Evolutionary conservation across 2,329 filamentous ascomycete species (phyloP), one percentile per base, ranked within the genome.

Genomic region (Trichoderma aggressivum): DNA sequence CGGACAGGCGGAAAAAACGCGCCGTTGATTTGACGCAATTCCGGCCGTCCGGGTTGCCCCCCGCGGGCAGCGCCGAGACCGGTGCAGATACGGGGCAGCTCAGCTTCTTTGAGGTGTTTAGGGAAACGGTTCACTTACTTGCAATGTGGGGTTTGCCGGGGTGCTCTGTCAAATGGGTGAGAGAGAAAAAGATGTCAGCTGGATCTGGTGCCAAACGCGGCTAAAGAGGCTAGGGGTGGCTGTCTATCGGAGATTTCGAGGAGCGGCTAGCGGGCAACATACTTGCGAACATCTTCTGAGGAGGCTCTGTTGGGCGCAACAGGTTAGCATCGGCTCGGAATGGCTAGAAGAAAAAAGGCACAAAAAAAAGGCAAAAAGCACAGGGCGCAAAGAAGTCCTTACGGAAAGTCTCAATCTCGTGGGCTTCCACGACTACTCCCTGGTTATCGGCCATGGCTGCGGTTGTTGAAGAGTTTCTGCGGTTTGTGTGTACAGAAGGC

Each of bases 351-450:
- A 18, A n/a, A 55, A 47, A 34, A 24, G 10, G 30, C n/a, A n/a
- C n/a, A 8, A 11, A 10, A 30, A 16, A 1, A 18, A 21, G 47
- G 34, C 16, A 30, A 26, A 50, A 36, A 18, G 26, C n/a, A 30
- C 64, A 11, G 14, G 3, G 26, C n/a, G 24, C 64, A 43, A 26
- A 36, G 11, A 24, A 18, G 70, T 69, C 67, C 88, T 86, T 82
- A 91, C 89, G 88, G 78, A 85, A 93, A 24, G 91, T 94, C 81
- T 93, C 90, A 76, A 94, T 91, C 79, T 90, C 83, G 81, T 94
- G 91, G 78, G 92, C 91, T 85, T 94, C 92, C 73, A 86, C 86
- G 77, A 94, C 91, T 77, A 90, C 61, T 86, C 87, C 75, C 76
- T 86, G 77, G 67, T 75, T 76, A 74, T 78, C 82, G 77, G 83